Conservation (phyloP, 257 asterid species). For the Solanum gandarillasii region DNA sequence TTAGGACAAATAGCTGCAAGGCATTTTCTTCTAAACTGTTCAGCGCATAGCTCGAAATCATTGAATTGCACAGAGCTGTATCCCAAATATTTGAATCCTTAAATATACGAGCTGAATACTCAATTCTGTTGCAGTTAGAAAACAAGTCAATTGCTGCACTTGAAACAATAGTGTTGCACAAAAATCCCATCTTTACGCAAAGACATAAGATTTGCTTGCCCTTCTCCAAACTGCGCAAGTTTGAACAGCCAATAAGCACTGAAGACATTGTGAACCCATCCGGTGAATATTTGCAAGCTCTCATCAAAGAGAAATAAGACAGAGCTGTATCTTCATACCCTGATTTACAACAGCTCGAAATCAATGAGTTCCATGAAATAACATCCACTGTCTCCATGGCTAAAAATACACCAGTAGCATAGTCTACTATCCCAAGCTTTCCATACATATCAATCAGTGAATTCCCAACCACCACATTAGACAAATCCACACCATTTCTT, state of each 20-base stretch:
- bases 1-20: constrained; percentile 27
- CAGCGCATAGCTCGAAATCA: constrained; percentile 53
- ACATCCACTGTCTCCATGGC: constrained; percentile 48
- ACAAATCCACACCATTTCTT: constrained; percentile 29
- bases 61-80: constrained; percentile 42
- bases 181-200: constrained; percentile 46
- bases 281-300: constrained; percentile 18
- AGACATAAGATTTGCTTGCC: constrained; percentile 49
- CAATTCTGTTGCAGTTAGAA: constrained; percentile 61
- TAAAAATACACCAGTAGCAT: constrained; percentile 44
- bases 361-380: constrained; percentile 68
- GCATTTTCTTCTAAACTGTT: constrained; percentile 37
- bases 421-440: constrained; percentile 45
- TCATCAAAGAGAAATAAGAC: constrained; percentile 32
- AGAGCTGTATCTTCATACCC: constrained; percentile 32
- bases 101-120: constrained; percentile 30
- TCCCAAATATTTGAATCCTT: constrained; percentile 27
- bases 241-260: constrained; percentile 41
- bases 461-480: constrained; percentile 51
- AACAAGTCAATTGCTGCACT: constrained; percentile 65
- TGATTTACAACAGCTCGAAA: constrained; percentile 43
- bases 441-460: constrained; percentile 59
- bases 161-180: constrained; percentile 38
- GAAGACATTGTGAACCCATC: constrained; percentile 52
- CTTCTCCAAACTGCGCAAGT: constrained; percentile 39